Conservation (phyloP, 306 rosid species). For the Rosa rugosa region DNA sequence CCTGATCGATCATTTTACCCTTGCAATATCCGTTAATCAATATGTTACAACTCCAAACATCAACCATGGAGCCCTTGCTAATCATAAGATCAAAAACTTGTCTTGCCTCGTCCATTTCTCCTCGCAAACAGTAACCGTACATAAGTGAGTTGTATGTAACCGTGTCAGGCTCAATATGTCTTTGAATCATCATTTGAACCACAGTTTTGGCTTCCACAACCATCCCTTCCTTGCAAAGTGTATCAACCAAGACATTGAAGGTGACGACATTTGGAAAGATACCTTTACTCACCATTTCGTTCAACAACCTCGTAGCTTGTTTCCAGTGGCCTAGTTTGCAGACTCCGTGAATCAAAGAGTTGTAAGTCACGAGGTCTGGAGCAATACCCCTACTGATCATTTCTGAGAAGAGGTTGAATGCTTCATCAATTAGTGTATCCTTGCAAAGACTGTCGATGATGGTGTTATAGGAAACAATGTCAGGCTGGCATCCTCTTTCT, state of each 20-base stretch:
- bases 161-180: not conserved
- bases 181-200: not conserved
- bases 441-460: not conserved
- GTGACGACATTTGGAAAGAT: not conserved
- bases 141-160: not conserved
- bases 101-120: not conserved
- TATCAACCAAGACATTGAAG: not conserved
- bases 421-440: not conserved
- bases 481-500: not conserved
- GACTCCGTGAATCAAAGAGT: not conserved
- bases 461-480: not conserved
- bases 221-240: not conserved
- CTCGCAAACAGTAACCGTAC: not conserved
- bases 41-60: not conserved
- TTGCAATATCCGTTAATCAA: not conserved
- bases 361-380: not conserved
- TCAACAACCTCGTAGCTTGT: not conserved
- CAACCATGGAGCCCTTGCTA: not conserved
- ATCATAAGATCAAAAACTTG: not conserved
- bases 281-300: not conserved
- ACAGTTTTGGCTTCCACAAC: not conserved
- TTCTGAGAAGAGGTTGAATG: not conserved
- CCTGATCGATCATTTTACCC: not conserved
- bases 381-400: not conserved
- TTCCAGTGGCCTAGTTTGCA: not conserved